These are phyloP conservation scores for Peronospora belbahrii DNA, from an alignment of 352 stramenopile species.

Conservation along the genomic window DNA sequence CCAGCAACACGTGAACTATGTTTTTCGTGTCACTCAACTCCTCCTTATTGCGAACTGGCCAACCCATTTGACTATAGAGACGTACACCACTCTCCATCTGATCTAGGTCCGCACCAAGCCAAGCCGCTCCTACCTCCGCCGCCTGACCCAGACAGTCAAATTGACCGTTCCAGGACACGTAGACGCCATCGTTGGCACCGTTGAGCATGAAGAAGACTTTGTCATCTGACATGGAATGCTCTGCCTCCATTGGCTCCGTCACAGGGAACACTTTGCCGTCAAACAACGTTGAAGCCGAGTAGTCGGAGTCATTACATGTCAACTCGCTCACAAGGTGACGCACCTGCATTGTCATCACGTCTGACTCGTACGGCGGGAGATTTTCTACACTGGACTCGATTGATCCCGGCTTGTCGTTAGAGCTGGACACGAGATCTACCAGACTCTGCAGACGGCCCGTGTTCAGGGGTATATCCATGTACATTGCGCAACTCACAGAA, in stretches of 20 bases:
- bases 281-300: slow-evolving; percentile 29
- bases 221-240: slow-evolving; percentile 24
- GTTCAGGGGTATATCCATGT: slow-evolving; percentile 22
- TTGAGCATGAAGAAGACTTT: slow-evolving; percentile 84
- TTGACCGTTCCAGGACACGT: slow-evolving; percentile 71
- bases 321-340: slow-evolving; percentile 38
- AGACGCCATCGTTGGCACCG: slow-evolving; percentile 67
- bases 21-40: slow-evolving; percentile 48
- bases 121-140: slow-evolving; percentile 37
- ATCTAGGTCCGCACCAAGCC: slow-evolving; percentile 62
- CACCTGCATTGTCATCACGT: slow-evolving; percentile 37
- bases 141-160: slow-evolving; percentile 48
- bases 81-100: slow-evolving; percentile 63
- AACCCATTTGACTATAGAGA: slow-evolving; percentile 63
- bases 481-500: slow-evolving; percentile 21
- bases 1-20: slow-evolving; percentile 69
- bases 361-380: slow-evolving; percentile 40
- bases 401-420: slow-evolving; percentile 2
- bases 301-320: slow-evolving; percentile 27
- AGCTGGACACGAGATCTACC: slow-evolving; percentile 7
- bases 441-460: slow-evolving; percentile 16
- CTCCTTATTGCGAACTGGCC: slow-evolving; percentile 36
- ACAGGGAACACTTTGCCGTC: slow-evolving; percentile 34
- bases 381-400: slow-evolving; percentile 8
- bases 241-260: slow-evolving; percentile 47